Conservation (phyloP, 371 early-diverging fungal genomes). For the Lichtheimia ramosa region DNA sequence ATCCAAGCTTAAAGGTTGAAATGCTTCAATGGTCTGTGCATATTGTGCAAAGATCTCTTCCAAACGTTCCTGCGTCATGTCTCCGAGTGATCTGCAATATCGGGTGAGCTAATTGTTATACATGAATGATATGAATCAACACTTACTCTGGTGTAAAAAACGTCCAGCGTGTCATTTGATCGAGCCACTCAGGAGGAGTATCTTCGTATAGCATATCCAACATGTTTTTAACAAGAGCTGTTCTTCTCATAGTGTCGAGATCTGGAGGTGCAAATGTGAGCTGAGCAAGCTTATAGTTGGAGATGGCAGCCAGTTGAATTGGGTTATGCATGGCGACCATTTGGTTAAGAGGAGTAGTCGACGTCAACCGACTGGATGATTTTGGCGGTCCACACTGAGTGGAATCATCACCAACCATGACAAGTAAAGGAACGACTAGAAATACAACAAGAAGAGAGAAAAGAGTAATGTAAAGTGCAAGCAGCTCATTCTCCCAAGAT, state of each 20-base stretch:
- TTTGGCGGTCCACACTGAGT: constrained; percentile 16
- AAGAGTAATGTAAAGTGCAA: background rate
- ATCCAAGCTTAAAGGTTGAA: constrained; percentile 32
- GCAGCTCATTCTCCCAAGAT: too few species aligned
- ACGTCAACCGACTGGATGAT: constrained; percentile 14
- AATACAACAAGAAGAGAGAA: background rate
- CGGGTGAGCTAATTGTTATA: constrained; percentile 7
- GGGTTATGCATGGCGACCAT: constrained; percentile 39
- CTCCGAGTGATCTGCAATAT: constrained; percentile 33
- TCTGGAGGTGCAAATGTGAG: constrained; percentile 55
- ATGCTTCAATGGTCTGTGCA: constrained; percentile 46
- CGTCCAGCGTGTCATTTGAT: constrained; percentile 55
- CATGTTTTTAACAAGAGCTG: constrained; percentile 50
- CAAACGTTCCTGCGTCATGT: constrained; percentile 48
- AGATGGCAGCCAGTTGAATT: constrained; percentile 52
- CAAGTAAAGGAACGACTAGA: constrained; percentile 9
- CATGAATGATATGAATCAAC: background rate
- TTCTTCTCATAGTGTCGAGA: constrained; percentile 44
- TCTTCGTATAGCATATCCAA: constrained; percentile 39
- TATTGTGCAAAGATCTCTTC: constrained; percentile 50
- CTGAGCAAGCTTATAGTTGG: constrained; percentile 57
- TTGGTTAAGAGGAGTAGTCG: constrained; percentile 3
- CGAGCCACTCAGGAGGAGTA: constrained; percentile 51
- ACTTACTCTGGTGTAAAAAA: constrained; percentile 55
- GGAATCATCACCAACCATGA: constrained; percentile 12